These are phyloP conservation scores for Metschnikowia lachancei DNA, from an alignment of 805 yeast genomes.

Conservation along the genomic window DNA sequence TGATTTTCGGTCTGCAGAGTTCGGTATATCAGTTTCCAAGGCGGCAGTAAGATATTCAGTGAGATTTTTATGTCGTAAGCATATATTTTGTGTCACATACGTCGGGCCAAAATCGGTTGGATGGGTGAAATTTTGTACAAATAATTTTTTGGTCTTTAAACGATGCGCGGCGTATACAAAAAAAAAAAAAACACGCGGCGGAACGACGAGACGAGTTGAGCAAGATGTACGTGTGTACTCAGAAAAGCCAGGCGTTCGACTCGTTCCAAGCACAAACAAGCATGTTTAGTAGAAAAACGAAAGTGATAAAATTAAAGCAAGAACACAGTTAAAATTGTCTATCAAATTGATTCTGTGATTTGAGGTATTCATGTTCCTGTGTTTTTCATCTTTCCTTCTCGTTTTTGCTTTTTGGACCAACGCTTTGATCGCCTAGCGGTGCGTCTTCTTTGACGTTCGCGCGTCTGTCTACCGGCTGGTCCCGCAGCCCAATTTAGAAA, in stretches of 20 bases:
- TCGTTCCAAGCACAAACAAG: too few relatives aligned
- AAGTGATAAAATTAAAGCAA: too few relatives aligned
- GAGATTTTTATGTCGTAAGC: too few relatives aligned
- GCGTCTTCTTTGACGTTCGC: constrained; percentile 1
- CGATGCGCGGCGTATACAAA: constrained; percentile 16
- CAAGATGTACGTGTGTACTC: constrained; percentile 4
- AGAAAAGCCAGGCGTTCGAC: too few relatives aligned
- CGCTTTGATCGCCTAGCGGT: background rate
- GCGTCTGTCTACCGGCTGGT: background rate
- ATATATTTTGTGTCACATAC: constrained; percentile 5
- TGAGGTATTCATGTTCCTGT: too few relatives aligned
- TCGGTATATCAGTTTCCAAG: too few relatives aligned
- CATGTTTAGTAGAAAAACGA: too few relatives aligned
- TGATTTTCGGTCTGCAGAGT: background rate
- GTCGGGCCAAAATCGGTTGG: constrained; percentile 8
- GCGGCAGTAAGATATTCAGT: too few relatives aligned
- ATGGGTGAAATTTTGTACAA: constrained; percentile 1
- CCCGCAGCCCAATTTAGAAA: background rate
- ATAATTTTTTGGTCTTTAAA: constrained; percentile 6
- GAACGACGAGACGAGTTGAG: constrained; percentile 6
- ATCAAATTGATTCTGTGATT: too few relatives aligned
- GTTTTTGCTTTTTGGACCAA: background rate
- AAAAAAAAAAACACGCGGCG: constrained; percentile 10
- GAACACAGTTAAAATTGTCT: too few relatives aligned
- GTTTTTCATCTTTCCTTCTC: too few relatives aligned